Percentiles rank a stretch among this genome's conserved stretches.
phyloP scores from a whole-genome alignment of 2,329 filamentous ascomycete genomes.

The Sordariomycetes sp. region DNA sequence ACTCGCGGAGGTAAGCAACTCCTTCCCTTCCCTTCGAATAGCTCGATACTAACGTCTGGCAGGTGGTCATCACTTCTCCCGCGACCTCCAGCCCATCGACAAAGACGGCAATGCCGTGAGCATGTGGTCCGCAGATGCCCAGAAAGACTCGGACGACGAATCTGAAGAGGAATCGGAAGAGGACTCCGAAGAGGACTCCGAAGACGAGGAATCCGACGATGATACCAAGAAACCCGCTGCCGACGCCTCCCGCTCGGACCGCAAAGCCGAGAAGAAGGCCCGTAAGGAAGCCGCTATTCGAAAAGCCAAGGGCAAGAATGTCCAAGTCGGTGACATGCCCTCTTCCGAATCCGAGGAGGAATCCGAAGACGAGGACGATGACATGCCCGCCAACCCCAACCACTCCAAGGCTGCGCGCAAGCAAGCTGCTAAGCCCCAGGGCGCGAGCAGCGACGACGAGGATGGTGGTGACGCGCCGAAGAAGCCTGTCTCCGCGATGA shows the following conservation, averaged over 20 bases:
- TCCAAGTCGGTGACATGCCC: slow-evolving; percentile 80
- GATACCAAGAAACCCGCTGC: slow-evolving; percentile 36
- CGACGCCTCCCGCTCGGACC: slow-evolving; percentile 64
- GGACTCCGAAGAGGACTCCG: slow-evolving; percentile 39
- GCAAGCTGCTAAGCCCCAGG: slow-evolving; percentile 27
- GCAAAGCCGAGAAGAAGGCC: slow-evolving; percentile 78
- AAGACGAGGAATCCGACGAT: slow-evolving; percentile 36
- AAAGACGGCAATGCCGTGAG: slow-evolving; percentile 80
- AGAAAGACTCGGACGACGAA: slow-evolving; percentile 41
- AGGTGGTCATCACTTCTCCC: slow-evolving; percentile 95
- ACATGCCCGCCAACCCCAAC: slow-evolving; percentile 85
- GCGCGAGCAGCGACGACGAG: not conserved
- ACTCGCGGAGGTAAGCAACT: slow-evolving; percentile 71
- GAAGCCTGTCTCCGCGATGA: slow-evolving; percentile 45
- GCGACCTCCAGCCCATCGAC: slow-evolving; percentile 80
- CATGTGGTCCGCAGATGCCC: slow-evolving; percentile 67
- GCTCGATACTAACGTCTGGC: slow-evolving; percentile 2
- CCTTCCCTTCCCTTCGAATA: not conserved
- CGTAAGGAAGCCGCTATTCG: slow-evolving; percentile 85
- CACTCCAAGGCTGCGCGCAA: slow-evolving; percentile 68
- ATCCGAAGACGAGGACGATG: slow-evolving; percentile 40
- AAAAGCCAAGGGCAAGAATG: slow-evolving; percentile 58
- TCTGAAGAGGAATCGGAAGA: slow-evolving; percentile 43
- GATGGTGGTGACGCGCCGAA: slow-evolving; percentile 22
- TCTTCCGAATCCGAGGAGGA: slow-evolving; percentile 58